Evolutionary conservation across 441 rosid species (phyloP).

Genomic region (Populus hybrid): DNA sequence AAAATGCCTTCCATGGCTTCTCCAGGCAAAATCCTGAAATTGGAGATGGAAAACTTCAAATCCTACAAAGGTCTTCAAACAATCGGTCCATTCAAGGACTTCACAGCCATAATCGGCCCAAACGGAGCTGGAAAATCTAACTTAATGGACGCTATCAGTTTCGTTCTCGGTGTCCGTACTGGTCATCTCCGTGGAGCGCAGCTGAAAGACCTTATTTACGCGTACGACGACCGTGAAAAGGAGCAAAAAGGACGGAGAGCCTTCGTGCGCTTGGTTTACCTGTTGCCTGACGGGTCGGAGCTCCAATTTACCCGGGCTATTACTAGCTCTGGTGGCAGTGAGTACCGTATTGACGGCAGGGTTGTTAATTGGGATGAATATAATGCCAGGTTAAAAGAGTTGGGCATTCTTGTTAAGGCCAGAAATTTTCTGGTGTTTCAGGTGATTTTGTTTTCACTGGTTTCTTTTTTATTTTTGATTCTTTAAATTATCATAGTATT

Average conservation of each 20-base stretch:
- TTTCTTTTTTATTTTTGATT: neutral
- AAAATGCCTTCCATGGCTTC: conserved; percentile 67
- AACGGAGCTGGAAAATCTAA: conserved; percentile 98
- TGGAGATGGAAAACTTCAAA: conserved; percentile 97
- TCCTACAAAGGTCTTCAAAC: conserved; percentile 87
- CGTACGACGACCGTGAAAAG: conserved; percentile 88
- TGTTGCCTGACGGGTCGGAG: conserved; percentile 64
- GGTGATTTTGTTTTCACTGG: conserved; percentile 36
- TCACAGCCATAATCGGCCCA: conserved; percentile 98
- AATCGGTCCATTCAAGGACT: conserved; percentile 93
- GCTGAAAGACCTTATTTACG: conserved; percentile 94
- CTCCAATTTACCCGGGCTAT: conserved; percentile 81
- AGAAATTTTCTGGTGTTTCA: conserved; percentile 96
- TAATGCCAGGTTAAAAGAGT: conserved; percentile 64
- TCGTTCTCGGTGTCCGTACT: conserved; percentile 97
- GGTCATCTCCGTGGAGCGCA: conserved; percentile 97
- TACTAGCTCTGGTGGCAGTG: conserved; percentile 77
- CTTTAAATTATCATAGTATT: neutral
- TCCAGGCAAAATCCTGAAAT: conserved; percentile 74
- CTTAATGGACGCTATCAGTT: conserved; percentile 98
- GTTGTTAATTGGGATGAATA: conserved; percentile 92
- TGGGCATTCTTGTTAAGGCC: conserved; percentile 97
- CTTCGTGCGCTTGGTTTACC: conserved; percentile 78
- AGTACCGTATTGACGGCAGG: conserved; percentile 78
- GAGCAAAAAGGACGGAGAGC: conserved; percentile 90